Conservation (phyloP, 257 asterid genomes). For the Cruciata laevipes region DNA sequence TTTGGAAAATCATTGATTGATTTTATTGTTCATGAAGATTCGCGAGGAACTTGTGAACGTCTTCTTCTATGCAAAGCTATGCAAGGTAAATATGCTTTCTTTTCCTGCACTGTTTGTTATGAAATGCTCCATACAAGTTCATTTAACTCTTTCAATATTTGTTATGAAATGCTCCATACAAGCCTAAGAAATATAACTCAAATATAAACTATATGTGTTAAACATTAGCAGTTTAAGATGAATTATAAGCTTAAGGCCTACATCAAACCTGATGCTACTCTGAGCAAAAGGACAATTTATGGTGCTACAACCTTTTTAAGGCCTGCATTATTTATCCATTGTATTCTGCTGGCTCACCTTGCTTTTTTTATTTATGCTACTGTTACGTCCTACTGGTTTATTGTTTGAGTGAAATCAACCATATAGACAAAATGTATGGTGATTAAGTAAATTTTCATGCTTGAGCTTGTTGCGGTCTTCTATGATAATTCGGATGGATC, state of each 20-base stretch:
- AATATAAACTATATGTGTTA: no score
- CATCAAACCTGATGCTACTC: no score
- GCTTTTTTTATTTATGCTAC: neutral
- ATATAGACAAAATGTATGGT: neutral
- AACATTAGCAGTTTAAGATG: no score
- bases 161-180: no score
- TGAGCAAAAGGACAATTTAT: no score
- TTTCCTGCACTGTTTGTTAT: neutral
- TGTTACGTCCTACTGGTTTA: neutral
- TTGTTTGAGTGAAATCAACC: neutral
- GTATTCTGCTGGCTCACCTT: neutral
- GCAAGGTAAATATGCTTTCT: conserved; percentile 33
- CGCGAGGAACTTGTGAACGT: conserved; percentile 30
- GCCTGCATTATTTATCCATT: neutral
- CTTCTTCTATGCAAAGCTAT: conserved; percentile 37
- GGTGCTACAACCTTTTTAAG: no score
- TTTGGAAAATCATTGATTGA: conserved; percentile 41
- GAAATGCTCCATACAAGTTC: neutral
- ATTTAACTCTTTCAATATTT: neutral
- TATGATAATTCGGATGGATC: no score
- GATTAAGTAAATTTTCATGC: neutral
- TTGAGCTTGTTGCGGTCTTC: no score
- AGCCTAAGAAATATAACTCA: no score
- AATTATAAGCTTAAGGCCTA: no score
- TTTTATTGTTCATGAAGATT: conserved; percentile 44